phyloP scores from a whole-genome alignment of 2,329 filamentous ascomycete species.

The Aspergillus vadensis region DNA sequence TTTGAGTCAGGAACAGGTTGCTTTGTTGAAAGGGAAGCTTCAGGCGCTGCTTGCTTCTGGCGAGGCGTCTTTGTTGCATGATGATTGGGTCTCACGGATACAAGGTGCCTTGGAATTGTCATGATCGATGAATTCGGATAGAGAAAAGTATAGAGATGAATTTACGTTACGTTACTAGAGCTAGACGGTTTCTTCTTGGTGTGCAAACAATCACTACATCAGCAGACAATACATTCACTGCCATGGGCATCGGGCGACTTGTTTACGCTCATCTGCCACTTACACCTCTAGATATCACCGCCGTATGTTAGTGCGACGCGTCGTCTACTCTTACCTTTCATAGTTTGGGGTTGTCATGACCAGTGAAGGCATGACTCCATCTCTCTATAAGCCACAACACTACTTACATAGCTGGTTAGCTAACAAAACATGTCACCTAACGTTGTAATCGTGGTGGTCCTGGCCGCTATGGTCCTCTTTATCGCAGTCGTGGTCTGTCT shows the following conservation, averaged over 20 bases:
- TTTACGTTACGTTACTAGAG: background rate
- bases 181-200: background rate
- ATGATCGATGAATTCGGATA: slow-evolving; percentile 16
- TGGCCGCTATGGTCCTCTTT: background rate
- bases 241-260: background rate
- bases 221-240: background rate
- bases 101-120: slow-evolving; percentile 22
- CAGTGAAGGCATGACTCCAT: background rate
- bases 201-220: background rate
- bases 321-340: background rate
- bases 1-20: slow-evolving; percentile 19
- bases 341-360: background rate
- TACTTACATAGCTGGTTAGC: background rate
- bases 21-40: slow-evolving; percentile 26
- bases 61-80: slow-evolving; percentile 29
- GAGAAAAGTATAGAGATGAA: slow-evolving; percentile 24
- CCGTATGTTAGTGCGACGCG: background rate
- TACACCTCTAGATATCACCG: background rate
- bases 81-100: slow-evolving; percentile 36
- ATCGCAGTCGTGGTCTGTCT: background rate
- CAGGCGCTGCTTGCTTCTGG: slow-evolving; percentile 29
- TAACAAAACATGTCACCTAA: background rate
- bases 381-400: background rate
- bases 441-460: background rate
- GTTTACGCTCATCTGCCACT: background rate